Base-by-base conservation (phyloP, 768 basidiomycete species). In the Flagelloscypha sp. region DNA sequence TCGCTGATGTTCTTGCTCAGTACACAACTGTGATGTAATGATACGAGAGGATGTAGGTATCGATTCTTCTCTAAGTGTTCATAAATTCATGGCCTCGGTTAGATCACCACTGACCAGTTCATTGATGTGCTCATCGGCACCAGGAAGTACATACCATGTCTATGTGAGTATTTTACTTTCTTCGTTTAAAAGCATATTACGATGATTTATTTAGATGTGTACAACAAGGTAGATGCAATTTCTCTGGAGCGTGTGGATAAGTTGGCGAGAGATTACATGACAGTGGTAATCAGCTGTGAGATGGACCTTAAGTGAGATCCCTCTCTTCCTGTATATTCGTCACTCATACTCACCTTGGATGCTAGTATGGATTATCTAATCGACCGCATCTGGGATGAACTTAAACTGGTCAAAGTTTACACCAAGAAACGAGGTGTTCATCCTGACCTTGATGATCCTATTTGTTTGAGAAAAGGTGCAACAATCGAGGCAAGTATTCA, bases 121-220 rank as follows among this genome's bases (percentile, higher is more conserved):
- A 94, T 99, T 44, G 95, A 99, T 53, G 88, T 97, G n/a, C 69
- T 99, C 16, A 86, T 99, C 34, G 95, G 90, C 79, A 48, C 84
- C 6, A 74, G 94, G 48, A 97, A 97, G 70, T 98, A 98, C 50
- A 72, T 95, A 2, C 89, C 88, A 12, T 94, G 90, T 55, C 70
- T 97, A 28, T 97, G 84, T 85, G 48, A 44, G 80, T 61, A 20
- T 11, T 24, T 24, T 16, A 24, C 13, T 19, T 9, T 33, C 27
- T 8, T 12, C 12, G 9, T 24, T 17, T 13, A 7, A 27, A 10
- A 17, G 29, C 17, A 23, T 29, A 21, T n/a, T 11, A 12, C 23
- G 27, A 21, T 25, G 25, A 25, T n/a, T 40, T 33, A 15, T 15
- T 12, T 40, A 87, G 84, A 88, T 57, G 90, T 93, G 6, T 94